Conservation (phyloP, 108 stramenopile species). For the Tribonema minus region DNA sequence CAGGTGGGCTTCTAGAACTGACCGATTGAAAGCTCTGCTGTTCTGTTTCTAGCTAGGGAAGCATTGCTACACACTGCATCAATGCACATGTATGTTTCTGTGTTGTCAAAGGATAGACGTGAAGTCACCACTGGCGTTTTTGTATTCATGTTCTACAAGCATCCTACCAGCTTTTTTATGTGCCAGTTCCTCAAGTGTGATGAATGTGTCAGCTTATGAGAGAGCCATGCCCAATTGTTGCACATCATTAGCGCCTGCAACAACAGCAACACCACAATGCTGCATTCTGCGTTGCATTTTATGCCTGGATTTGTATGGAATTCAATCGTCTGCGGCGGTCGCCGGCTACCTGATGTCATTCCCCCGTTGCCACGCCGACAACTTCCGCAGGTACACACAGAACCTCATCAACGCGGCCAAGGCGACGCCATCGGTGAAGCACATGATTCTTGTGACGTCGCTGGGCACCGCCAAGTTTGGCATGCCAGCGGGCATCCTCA, state of each 20-base stretch:
- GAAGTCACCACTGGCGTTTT: neutral
- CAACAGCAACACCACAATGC: neutral
- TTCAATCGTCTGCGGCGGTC: neutral
- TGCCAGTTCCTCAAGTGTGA: too few relatives aligned
- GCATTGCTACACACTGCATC: neutral
- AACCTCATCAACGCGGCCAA: constrained; percentile 29
- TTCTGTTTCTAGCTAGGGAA: neutral
- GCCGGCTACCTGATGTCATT: neutral
- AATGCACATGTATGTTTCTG: neutral
- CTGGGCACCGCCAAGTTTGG: constrained; percentile 44
- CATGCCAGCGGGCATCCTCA: constrained; percentile 21
- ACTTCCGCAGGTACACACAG: constrained; percentile 12
- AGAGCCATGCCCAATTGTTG: neutral
- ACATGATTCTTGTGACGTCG: constrained; percentile 36
- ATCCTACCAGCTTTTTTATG: too few relatives aligned
- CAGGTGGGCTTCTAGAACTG: neutral
- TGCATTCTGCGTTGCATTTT: too few relatives aligned
- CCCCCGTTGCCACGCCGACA: constrained; percentile 1
- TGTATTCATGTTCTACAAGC: neutral
- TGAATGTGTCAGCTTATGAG: neutral
- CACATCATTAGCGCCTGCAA: neutral
- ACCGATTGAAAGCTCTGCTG: neutral
- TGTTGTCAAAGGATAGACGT: neutral
- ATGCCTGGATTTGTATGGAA: too few relatives aligned
- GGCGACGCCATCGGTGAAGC: constrained; percentile 18